Base-by-base conservation (phyloP, 148 eudicot species). In the Spergularia bocconei region DNA sequence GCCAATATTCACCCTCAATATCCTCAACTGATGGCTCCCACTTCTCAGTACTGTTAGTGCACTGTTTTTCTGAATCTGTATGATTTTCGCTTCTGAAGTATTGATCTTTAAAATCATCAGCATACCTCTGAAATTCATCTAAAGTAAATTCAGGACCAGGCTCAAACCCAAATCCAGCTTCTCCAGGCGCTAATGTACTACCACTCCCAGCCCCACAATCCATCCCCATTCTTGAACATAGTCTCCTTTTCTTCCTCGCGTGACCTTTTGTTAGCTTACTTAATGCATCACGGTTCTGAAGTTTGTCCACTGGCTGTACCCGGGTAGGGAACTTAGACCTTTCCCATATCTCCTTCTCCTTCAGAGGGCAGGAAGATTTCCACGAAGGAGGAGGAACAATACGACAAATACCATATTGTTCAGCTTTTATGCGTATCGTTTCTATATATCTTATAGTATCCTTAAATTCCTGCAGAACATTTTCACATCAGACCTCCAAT, bases 1-100 rank as follows among this genome's bases (percentile, higher is more conserved):
- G 85, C 99, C 99, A 96, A 82, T 92, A 96, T 82, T 92, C 99
- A 68, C 99, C 98, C 86, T 96, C 99, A 78, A 96, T 91, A 64
- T 79, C 70, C 82, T 92, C 97, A 78, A 91, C 74, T 21, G 96
- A 76, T 33, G 91, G 96, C 55, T 91, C 86, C 83, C 82, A 79
- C 72, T 83, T 86, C 70, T 85, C 87, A 58, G 78, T 77, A 52
- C 56, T 41, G 66, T 62, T 57, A 25, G 73, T 58, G 23, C 16
- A 72, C 55, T 79, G 77, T 69, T 55, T 76, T 52, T 78, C 84
- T 57, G 76, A 58, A 58, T 80, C 75, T 61, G 79, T 63, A 77
- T 53, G 63, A 69, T 66, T 78, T 56, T 76, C 85, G 58, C 67
- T 79, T 44, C 94, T 82, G 68, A 92, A 92, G 82, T 89, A 96